Percentiles rank a stretch among this genome's conserved stretches.
These are phyloP conservation scores for Cercospora zeae-maydis DNA, from an alignment of 2,329 filamentous ascomycete species.

Conservation along the genomic window DNA sequence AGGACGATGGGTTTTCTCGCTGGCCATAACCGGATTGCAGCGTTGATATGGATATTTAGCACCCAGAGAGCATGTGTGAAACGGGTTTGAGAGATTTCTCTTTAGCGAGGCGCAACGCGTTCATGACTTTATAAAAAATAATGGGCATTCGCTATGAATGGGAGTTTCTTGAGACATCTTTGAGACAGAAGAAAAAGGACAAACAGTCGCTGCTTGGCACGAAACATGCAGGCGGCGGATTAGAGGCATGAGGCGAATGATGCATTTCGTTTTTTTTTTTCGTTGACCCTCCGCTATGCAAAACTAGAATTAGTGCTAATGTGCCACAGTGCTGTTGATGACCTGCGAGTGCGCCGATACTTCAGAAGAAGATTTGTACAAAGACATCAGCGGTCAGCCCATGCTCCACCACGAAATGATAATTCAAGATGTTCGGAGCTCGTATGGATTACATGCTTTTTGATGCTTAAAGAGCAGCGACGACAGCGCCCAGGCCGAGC, in stretches of 20 bases:
- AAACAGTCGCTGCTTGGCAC: not conserved
- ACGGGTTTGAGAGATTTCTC: not conserved
- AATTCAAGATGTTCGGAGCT: not conserved
- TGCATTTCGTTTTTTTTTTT: not conserved
- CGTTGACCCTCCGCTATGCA: not conserved
- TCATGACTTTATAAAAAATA: not conserved
- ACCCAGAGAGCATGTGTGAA: not conserved
- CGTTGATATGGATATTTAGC: not conserved
- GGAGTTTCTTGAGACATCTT: no score
- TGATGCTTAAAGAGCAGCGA: conserved; percentile 17
- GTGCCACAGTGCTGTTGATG: not conserved
- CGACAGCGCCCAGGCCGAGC: conserved; percentile 31
- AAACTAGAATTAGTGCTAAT: not conserved
- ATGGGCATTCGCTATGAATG: not conserved
- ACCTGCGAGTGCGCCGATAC: not conserved
- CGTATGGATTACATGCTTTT: not conserved
- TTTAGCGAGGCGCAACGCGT: not conserved
- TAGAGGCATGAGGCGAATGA: not conserved
- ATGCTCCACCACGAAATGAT: not conserved
- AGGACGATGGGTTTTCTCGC: not conserved
- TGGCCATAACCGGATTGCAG: not conserved
- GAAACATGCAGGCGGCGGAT: not conserved
- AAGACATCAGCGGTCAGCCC: not conserved
- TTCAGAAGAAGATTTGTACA: not conserved
- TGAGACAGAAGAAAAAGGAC: not conserved